A percentile compares a stretch with the other conserved stretches of the same genome.
phyloP scores from a whole-genome alignment of 2,329 filamentous ascomycete genomes.

The Pseudogymnoascus sp. region DNA sequence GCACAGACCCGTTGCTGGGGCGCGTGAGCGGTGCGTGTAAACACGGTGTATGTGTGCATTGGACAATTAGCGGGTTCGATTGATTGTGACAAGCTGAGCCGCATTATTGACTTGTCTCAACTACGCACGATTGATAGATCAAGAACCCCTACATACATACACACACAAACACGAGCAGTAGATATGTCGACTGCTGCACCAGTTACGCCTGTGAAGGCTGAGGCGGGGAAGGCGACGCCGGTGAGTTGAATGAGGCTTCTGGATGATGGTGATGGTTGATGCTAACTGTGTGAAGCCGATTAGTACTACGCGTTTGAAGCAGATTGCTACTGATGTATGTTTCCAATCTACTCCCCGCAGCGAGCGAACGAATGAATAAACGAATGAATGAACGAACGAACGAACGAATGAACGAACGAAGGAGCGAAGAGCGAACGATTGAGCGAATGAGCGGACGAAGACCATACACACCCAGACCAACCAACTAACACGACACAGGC shows the following conservation, averaged over 20 bases:
- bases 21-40: background rate
- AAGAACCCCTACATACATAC: background rate
- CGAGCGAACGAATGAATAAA: background rate
- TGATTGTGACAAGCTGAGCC: background rate
- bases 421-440: too few species aligned
- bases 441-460: background rate
- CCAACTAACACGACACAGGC: conserved; percentile 48
- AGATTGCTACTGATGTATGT: conserved; percentile 78
- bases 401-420: too few species aligned
- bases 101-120: background rate
- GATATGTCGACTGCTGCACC: conserved; percentile 24
- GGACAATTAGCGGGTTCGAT: background rate
- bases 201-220: conserved; percentile 16
- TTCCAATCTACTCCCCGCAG: conserved; percentile 11
- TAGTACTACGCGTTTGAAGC: conserved; percentile 67
- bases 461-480: too few species aligned
- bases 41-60: background rate
- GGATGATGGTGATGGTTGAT: background rate
- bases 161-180: conserved; percentile 16
- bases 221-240: background rate
- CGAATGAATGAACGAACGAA: background rate
- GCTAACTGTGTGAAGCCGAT: conserved; percentile 53
- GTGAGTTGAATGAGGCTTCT: background rate
- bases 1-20: background rate
- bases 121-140: background rate